Evolutionary conservation across 2,329 filamentous ascomycete genomes (phyloP), one percentile per base, ranked within the genome.

Genomic region (Fusarium kyushuense): DNA sequence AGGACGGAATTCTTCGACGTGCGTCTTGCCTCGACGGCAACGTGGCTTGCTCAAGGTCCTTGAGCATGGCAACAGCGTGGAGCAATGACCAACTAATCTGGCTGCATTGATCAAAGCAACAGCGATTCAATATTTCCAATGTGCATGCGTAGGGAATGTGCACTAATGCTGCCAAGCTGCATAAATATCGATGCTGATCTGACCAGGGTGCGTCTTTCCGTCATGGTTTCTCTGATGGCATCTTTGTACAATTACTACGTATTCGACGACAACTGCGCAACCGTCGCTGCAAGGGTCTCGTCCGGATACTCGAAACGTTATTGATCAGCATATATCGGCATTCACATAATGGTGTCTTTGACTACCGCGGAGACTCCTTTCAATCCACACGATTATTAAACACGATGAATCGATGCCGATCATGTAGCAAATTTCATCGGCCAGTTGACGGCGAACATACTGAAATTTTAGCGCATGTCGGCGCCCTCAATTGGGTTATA

Each of bases 221-320:
- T 16, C 23, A 23, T 21, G 21, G 8, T 35, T 16, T 36, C 9
- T 48, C 19, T 35, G 48, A 61, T 59, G 51, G 54, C 54, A 63
- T 72, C 33, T 67, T 56, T 38, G 64, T 69, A 48, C 60, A 61
- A 63, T 70, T 52, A 25, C 7, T 25, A n/a, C n/a, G n/a, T n/a
- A 17, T 42, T 42, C 25, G 21, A 40, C 21, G 48, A 55, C 42
- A 33, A 33, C 14, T 16, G 5, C 8, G 14, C 32, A 33, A 33
- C 32, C 14, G 13, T 32, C 30, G 32, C 32, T 33, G 32, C 32
- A 33, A 17, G 32, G 32, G 8, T 33, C 32, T 33, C 32, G 2
- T 33, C 7, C 32, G 12, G 47, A 42, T 45, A 45, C 29, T 43
- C 35, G n/a, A 36, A 58, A 21, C 16, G 29, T n/a, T 13, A 27